A percentile compares a stretch with the other conserved stretches of the same genome.
phyloP scores from a whole-genome alignment of 2,329 filamentous ascomycete genomes.

The Coleophoma crateriformis region DNA sequence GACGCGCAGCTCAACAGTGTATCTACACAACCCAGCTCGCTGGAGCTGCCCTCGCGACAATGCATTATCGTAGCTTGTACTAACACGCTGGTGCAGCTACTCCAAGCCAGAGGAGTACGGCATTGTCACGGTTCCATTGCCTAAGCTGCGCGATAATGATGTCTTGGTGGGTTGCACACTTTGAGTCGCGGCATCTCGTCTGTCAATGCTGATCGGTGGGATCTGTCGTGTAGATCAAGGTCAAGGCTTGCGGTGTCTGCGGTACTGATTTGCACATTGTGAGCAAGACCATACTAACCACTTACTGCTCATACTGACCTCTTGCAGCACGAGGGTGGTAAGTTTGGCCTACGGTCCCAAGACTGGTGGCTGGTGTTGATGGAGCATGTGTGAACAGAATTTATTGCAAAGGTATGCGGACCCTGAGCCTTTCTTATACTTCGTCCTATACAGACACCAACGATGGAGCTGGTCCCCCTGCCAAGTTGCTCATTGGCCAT shows the following conservation, averaged over 20 bases:
- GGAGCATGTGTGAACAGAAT: constrained; percentile 61
- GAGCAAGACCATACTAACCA: not conserved
- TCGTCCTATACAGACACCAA: constrained; percentile 11
- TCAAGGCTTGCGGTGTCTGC: constrained; percentile 62
- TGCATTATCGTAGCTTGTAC: constrained; percentile 1
- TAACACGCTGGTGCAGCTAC: constrained; percentile 35
- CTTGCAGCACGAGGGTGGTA: constrained; percentile 1
- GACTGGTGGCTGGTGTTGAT: constrained; percentile 37
- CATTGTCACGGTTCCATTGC: constrained; percentile 57
- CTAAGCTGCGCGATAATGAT: constrained; percentile 38
- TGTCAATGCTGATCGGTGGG: constrained; percentile 20
- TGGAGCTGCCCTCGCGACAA: not conserved
- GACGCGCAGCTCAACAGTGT: too few species aligned
- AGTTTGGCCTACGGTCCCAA: not conserved
- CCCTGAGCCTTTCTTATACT: not conserved
- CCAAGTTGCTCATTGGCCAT: constrained; percentile 4
- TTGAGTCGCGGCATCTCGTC: constrained; percentile 42
- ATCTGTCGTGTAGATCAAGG: constrained; percentile 43
- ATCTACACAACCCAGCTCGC: too few species aligned
- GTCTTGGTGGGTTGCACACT: constrained; percentile 10
- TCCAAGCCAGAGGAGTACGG: constrained; percentile 56
- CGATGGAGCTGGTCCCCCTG: constrained; percentile 5
- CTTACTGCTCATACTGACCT: not conserved
- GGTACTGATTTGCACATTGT: constrained; percentile 46
- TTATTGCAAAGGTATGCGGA: constrained; percentile 43